Evolutionary conservation across 2,329 filamentous ascomycete species (phyloP).

Genomic region (Rutstroemia sp.): DNA sequence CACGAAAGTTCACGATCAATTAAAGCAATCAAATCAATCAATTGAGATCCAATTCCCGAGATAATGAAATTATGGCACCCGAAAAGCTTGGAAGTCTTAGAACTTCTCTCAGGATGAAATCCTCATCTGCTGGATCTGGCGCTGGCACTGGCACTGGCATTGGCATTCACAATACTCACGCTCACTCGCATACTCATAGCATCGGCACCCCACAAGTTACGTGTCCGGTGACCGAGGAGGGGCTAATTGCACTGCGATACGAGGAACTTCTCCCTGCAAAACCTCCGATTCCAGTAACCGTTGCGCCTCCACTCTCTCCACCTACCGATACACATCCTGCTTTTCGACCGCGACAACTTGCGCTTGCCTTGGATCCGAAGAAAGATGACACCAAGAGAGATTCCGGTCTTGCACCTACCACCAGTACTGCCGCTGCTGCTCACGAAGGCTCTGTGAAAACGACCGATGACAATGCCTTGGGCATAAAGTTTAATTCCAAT

Average conservation of each 20-base stretch:
- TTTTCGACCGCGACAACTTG: slow-evolving; percentile 14
- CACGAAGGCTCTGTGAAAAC: slow-evolving; percentile 35
- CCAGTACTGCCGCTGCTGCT: slow-evolving; percentile 34
- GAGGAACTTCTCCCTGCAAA: slow-evolving; percentile 52
- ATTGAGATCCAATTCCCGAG: neutral
- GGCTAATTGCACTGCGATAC: slow-evolving; percentile 49
- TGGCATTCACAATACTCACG: too few species aligned
- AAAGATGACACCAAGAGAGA: slow-evolving; percentile 41
- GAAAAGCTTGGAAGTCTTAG: slow-evolving; percentile 6
- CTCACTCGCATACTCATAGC: neutral
- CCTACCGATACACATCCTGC: slow-evolving; percentile 26
- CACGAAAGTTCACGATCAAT: neutral
- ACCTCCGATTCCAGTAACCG: slow-evolving; percentile 43
- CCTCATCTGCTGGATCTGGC: neutral
- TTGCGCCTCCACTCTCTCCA: slow-evolving; percentile 24
- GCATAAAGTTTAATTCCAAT: slow-evolving; percentile 22
- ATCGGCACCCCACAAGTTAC: slow-evolving; percentile 1
- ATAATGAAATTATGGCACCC: slow-evolving; percentile 6
- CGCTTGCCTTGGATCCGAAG: slow-evolving; percentile 28
- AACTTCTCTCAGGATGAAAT: neutral
- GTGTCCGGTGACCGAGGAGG: slow-evolving; percentile 15
- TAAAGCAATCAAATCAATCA: neutral
- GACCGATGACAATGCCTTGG: slow-evolving; percentile 16
- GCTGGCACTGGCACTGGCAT: too few species aligned
- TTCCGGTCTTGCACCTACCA: slow-evolving; percentile 44